Conservation (phyloP, 129 eudicot genomes). For the Flaveria robusta region DNA sequence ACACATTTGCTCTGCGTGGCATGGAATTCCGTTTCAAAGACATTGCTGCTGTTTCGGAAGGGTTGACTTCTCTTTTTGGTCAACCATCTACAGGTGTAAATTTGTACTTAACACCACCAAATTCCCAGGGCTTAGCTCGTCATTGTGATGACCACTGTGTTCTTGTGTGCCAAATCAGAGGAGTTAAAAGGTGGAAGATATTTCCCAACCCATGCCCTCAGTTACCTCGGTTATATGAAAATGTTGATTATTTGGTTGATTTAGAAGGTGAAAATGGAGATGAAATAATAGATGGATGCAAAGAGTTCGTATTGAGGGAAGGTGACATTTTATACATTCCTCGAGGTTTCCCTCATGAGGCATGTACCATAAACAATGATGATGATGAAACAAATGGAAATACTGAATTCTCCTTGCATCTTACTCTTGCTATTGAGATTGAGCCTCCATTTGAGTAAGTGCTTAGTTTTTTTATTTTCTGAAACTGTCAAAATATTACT, state of each 20-base stretch:
- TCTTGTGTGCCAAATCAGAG: constrained; percentile 74
- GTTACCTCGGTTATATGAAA: constrained; percentile 79
- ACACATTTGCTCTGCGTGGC: constrained; percentile 77
- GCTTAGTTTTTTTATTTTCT: neutral
- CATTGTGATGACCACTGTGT: constrained; percentile 93
- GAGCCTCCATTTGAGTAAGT: constrained; percentile 96
- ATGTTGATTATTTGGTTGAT: constrained; percentile 18
- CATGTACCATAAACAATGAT: constrained; percentile 45
- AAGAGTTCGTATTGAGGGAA: constrained; percentile 62
- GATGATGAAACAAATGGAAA: constrained; percentile 30
- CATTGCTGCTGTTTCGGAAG: constrained; percentile 65
- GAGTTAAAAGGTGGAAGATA: constrained; percentile 66
- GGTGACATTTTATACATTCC: constrained; percentile 90
- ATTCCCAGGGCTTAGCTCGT: constrained; percentile 87
- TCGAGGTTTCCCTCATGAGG: constrained; percentile 87
- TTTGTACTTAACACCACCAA: constrained; percentile 81
- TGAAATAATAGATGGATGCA: constrained; percentile 36
- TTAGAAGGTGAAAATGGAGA: constrained; percentile 32
- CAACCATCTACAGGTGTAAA: constrained; percentile 87
- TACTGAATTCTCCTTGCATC: constrained; percentile 60
- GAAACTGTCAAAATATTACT: neutral
- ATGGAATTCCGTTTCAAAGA: constrained; percentile 65
- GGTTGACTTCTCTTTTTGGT: constrained; percentile 67
- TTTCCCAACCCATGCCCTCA: constrained; percentile 44
- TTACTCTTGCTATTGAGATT: constrained; percentile 83